A percentile compares a stretch with the other conserved stretches of the same genome.
Evolutionary conservation across 495 filamentous ascomycete species (phyloP).

Genomic region (Aspergillus sparsus): DNA sequence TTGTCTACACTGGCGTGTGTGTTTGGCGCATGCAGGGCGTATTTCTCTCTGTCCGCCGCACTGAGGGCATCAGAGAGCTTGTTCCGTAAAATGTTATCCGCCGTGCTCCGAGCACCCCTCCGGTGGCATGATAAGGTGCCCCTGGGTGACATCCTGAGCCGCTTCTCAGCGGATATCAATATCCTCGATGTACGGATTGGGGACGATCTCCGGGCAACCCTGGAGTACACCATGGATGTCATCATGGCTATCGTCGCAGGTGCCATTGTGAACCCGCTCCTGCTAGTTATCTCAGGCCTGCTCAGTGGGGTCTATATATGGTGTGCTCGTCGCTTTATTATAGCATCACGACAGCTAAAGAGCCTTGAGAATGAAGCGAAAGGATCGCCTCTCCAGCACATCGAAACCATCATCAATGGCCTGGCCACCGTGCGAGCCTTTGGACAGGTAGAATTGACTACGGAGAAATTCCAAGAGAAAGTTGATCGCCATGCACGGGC

Average conservation of each 20-base stretch:
- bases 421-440: conserved; percentile 76
- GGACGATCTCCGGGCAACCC: conserved; percentile 57
- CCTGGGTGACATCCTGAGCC: conserved; percentile 71
- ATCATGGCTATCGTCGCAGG: conserved; percentile 32
- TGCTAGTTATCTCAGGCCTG: too few relatives aligned
- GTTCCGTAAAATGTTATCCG: conserved; percentile 62
- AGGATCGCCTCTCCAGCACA: conserved; percentile 71
- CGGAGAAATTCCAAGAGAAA: conserved; percentile 61
- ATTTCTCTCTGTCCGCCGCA: conserved; percentile 56
- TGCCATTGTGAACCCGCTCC: conserved; percentile 30
- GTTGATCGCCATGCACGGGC: conserved; percentile 61
- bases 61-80: conserved; percentile 61
- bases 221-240: conserved; percentile 47
- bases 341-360: conserved; percentile 69
- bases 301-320: conserved; percentile 23
- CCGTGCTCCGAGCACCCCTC: conserved; percentile 66
- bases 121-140: conserved; percentile 81
- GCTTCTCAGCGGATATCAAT: conserved; percentile 74
- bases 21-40: conserved; percentile 59
- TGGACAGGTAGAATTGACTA: conserved; percentile 60
- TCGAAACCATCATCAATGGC: conserved; percentile 64
- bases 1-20: too few relatives aligned
- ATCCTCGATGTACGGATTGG: conserved; percentile 61
- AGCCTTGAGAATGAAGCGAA: conserved; percentile 68
- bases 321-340: conserved; percentile 54